phyloP scores from a whole-genome alignment of 495 filamentous ascomycete genomes.

The Chaetomium tenue region DNA sequence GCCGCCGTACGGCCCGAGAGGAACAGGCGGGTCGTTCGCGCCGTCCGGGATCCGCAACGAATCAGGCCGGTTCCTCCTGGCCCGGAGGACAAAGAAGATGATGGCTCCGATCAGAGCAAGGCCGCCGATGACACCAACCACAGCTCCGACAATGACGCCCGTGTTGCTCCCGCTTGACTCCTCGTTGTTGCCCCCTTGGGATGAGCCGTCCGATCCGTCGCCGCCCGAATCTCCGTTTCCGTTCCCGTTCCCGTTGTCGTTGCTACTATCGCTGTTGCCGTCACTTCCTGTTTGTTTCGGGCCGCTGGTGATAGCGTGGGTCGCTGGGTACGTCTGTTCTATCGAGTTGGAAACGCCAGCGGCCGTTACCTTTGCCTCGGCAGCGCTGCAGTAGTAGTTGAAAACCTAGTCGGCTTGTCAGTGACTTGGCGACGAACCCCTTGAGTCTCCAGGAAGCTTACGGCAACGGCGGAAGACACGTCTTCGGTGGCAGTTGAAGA shows the following conservation, averaged over 20 bases:
- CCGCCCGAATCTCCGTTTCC: constrained; percentile 6
- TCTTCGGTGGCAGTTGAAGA: constrained; percentile 46
- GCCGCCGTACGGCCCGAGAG: constrained; percentile 24
- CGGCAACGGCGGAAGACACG: constrained; percentile 43
- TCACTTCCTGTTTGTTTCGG: constrained; percentile 24
- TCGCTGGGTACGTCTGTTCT: constrained; percentile 20
- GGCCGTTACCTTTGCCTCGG: constrained; percentile 38
- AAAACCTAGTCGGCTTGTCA: constrained; percentile 32
- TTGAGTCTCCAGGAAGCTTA: constrained; percentile 6
- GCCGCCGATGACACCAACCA: constrained; percentile 39
- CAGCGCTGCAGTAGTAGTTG: constrained; percentile 50
- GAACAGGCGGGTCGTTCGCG: neutral
- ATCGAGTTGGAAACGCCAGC: constrained; percentile 42
- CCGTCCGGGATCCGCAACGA: constrained; percentile 16
- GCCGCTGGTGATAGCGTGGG: constrained; percentile 7
- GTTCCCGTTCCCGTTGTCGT: constrained; percentile 1
- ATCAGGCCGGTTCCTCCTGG: constrained; percentile 13
- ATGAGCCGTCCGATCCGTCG: constrained; percentile 5
- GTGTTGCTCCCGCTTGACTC: constrained; percentile 24
- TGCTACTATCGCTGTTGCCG: constrained; percentile 14
- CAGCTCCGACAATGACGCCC: constrained; percentile 39
- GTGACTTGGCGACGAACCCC: neutral
- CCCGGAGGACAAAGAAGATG: constrained; percentile 38
- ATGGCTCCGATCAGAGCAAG: constrained; percentile 35
- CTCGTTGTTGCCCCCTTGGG: constrained; percentile 8